Conservation (phyloP, 495 filamentous ascomycete genomes). For the Friedmanniomyces simplex region DNA sequence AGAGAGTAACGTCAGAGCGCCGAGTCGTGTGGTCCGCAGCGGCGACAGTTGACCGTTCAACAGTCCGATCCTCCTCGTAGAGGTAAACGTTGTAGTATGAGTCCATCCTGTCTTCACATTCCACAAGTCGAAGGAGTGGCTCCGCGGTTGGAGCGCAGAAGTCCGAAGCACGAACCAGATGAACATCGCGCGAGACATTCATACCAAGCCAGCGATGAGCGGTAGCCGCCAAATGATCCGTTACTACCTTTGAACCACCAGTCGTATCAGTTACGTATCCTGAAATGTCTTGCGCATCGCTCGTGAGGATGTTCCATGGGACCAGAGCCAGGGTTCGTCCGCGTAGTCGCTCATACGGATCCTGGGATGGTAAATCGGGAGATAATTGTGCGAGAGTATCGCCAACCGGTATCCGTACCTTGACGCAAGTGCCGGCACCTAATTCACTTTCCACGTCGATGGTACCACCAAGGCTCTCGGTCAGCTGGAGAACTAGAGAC, state of each 20-base stretch:
- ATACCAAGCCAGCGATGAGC: not conserved
- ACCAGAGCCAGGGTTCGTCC: not conserved
- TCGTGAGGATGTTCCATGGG: not conserved
- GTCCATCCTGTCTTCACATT: not conserved
- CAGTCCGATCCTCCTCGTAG: not conserved
- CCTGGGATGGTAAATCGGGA: not conserved
- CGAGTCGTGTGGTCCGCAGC: not conserved
- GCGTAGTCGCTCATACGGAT: not conserved
- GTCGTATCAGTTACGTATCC: not conserved
- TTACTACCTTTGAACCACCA: not conserved
- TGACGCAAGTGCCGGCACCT: constrained; percentile 15
- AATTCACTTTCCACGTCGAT: constrained; percentile 17
- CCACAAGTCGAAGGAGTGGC: not conserved
- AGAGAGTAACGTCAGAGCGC: not conserved
- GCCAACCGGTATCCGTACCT: constrained; percentile 11
- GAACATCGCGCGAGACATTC: not conserved
- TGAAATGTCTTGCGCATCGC: not conserved
- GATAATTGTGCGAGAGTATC: not conserved
- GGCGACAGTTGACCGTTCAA: not conserved
- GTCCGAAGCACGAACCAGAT: not conserved
- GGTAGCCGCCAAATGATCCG: not conserved
- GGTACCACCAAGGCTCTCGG: constrained; percentile 17
- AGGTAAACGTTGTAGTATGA: not conserved
- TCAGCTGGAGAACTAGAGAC: constrained; percentile 22
- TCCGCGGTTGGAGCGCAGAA: not conserved